Evolutionary conservation across 1,139 yeast species (phyloP).

Genomic region (Geotrichum restrictum): DNA sequence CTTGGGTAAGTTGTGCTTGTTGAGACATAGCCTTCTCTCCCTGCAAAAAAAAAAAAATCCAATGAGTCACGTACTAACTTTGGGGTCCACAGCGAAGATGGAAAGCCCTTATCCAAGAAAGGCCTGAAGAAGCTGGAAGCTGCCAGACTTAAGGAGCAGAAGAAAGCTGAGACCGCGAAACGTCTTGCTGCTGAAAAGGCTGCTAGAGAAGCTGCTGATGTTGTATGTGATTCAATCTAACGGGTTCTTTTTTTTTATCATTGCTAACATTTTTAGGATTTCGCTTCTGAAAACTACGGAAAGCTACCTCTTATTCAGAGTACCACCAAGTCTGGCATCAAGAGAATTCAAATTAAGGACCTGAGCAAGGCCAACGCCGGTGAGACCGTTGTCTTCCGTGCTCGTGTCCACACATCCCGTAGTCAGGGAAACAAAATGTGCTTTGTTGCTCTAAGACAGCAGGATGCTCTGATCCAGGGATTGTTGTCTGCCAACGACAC

Average conservation of each 20-base stretch:
- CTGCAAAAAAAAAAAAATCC: too few species aligned
- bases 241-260: too few species aligned
- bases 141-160: constrained; percentile 85
- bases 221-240: constrained; percentile 27
- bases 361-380: constrained; percentile 66
- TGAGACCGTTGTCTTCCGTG: constrained; percentile 77
- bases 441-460: constrained; percentile 88
- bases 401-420: constrained; percentile 89
- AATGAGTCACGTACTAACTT: background rate
- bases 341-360: constrained; percentile 55
- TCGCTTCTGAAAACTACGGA: constrained; percentile 86
- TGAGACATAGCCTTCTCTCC: background rate
- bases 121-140: constrained; percentile 92
- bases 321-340: constrained; percentile 52
- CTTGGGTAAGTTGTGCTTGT: constrained; percentile 19
- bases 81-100: constrained; percentile 52
- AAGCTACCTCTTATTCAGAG: constrained; percentile 85
- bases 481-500: constrained; percentile 66
- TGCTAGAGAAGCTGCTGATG: constrained; percentile 74
- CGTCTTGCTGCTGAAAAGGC: constrained; percentile 83
- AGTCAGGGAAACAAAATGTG: constrained; percentile 95
- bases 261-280: constrained; percentile 44
- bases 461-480: constrained; percentile 75
- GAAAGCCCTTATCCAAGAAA: constrained; percentile 90
- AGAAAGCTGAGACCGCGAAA: constrained; percentile 90